Conservation (phyloP, 1,139 yeast genomes). For the Candida sp. region DNA sequence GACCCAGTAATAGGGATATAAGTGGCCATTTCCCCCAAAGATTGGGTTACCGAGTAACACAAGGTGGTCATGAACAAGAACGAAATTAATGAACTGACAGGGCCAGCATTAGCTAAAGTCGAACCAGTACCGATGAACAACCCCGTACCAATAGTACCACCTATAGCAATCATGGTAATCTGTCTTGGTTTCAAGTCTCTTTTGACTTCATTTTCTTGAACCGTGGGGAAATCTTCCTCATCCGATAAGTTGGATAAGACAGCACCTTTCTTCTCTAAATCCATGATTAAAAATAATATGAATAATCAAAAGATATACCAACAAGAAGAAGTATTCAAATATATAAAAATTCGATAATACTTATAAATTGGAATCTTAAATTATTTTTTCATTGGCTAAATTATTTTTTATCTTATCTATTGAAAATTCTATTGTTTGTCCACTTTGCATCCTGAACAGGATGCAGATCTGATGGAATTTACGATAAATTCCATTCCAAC, state of each 20-base stretch:
- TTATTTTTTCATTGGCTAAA: background rate
- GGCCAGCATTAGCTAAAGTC: slow-evolving; percentile 60
- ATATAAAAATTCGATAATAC: too few species aligned
- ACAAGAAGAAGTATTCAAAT: too few species aligned
- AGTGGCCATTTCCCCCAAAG: slow-evolving; percentile 76
- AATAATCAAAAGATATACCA: too few species aligned
- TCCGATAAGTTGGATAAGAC: background rate
- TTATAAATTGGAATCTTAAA: too few species aligned
- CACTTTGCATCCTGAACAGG: background rate
- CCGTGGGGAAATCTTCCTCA: background rate
- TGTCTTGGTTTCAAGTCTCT: slow-evolving; percentile 55
- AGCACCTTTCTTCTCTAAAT: background rate
- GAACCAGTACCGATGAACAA: slow-evolving; percentile 57
- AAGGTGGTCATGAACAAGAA: slow-evolving; percentile 65
- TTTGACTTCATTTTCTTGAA: slow-evolving; percentile 17
- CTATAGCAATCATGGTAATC: slow-evolving; percentile 69
- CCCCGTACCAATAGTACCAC: slow-evolving; percentile 67
- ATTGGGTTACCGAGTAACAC: slow-evolving; percentile 63
- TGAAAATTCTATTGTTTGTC: background rate
- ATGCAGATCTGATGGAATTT: background rate
- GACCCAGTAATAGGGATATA: slow-evolving; percentile 70
- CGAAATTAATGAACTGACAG: slow-evolving; percentile 65
- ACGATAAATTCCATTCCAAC: background rate
- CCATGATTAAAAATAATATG: background rate
- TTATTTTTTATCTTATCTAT: background rate